phyloP scores from a whole-genome alignment of 352 stramenopile species.

The Globisporangium alternatum region DNA sequence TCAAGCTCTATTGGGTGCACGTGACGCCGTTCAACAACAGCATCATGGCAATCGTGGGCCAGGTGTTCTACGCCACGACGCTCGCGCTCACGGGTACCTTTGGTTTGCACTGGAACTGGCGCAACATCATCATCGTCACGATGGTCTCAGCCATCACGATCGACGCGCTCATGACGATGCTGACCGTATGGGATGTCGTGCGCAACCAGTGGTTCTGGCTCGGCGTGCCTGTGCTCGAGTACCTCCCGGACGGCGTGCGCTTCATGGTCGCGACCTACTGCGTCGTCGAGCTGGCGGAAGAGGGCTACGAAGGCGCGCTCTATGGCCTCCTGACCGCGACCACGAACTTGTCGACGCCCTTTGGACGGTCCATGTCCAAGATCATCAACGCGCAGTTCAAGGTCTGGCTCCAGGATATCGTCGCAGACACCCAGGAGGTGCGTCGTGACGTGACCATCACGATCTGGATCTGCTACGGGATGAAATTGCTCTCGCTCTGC shows the following conservation, averaged over 20 bases:
- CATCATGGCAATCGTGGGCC: constrained; percentile 49
- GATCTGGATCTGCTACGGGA: constrained; percentile 48
- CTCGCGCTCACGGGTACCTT: constrained; percentile 42
- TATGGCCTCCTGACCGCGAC: constrained; percentile 54
- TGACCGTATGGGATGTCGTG: constrained; percentile 46
- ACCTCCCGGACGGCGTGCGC: constrained; percentile 43
- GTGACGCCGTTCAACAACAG: constrained; percentile 56
- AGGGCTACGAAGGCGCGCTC: constrained; percentile 48
- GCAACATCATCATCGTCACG: constrained; percentile 37
- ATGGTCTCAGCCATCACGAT: constrained; percentile 36
- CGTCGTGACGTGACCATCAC: constrained; percentile 56
- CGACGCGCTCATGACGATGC: constrained; percentile 50
- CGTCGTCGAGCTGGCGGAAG: constrained; percentile 53
- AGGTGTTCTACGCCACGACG: constrained; percentile 44
- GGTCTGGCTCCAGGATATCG: constrained; percentile 51
- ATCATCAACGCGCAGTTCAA: constrained; percentile 52
- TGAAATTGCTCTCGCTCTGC: constrained; percentile 50
- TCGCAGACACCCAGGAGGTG: constrained; percentile 37
- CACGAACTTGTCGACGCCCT: constrained; percentile 43
- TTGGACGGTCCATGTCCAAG: constrained; percentile 47
- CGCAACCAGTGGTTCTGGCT: constrained; percentile 69
- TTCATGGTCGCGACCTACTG: constrained; percentile 63
- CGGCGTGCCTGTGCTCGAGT: constrained; percentile 45
- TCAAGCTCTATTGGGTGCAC: constrained; percentile 56
- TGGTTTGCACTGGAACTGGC: constrained; percentile 60